Evolutionary conservation across 2,329 filamentous ascomycete species (phyloP), one percentile per base, ranked within the genome.

Genomic region (Waltergamsia citrina): DNA sequence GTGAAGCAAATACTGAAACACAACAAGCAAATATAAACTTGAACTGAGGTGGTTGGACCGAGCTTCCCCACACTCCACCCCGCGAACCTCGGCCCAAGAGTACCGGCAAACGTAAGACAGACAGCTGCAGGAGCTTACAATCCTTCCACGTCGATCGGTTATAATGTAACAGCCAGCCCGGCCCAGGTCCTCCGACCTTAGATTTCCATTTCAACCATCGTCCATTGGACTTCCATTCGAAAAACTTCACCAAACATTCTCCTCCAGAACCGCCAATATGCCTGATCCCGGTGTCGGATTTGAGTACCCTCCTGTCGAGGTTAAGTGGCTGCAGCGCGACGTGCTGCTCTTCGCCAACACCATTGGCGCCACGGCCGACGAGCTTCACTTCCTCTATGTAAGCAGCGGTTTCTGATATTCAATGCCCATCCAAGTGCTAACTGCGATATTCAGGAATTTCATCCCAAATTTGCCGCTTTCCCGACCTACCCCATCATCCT

Each of bases 381-480:
- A 95, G 67, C 75, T 94, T 51, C 86, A 94, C 54, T 94, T 90
- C 54, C 78, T 94, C 62, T 95, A 87, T 50, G 86, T 92, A 69
- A 32, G 38, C n/a, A n/a, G n/a, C n/a, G n/a, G n/a, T n/a, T n/a
- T 23, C 36, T 27, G 36, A 23, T 38, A 9, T 21, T 35, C 29
- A 37, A 26, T 38, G 6, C 33, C 18, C 32, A 39, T 18, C 9
- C 18, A 15, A 22, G 15, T 24, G 17, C 14, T 14, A 17, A 38
- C 17, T 19, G n/a, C n/a, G n/a, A 14, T 10, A 25, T 36, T 1
- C 43, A 90, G 85, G 88, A 95, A 62, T 74, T 93, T 34, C 81
- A 94, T 55, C 85, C 87, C 29, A 71, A 83, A 38, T 95, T 95
- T 56, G 62, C 81, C 41, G 82, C 85, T 48, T 95, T 95, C 59